Percentiles rank a stretch among this genome's conserved stretches.
Conservation (phyloP, 108 stramenopile species). For the Nitzschia sp. region DNA sequence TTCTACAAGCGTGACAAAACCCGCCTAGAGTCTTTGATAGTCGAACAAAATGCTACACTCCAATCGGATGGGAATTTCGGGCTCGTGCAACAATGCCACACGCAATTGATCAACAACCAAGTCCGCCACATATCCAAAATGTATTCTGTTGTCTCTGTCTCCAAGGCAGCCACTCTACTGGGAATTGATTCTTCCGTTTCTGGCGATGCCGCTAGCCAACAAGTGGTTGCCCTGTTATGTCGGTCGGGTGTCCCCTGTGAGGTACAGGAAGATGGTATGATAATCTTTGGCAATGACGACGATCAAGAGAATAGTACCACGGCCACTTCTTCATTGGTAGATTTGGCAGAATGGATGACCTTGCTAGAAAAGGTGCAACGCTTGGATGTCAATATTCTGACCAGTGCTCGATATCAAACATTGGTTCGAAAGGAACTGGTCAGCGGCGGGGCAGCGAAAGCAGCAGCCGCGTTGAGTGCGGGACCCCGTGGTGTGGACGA, state of each 20-base stretch:
- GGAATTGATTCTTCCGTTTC: neutral
- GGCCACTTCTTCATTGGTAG: neutral
- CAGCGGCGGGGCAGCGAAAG: neutral
- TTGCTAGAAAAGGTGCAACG: conserved; percentile 51
- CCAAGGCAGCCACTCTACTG: conserved; percentile 23
- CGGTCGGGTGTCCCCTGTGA: conserved; percentile 15
- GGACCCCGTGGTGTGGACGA: conserved; percentile 33
- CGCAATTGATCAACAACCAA: conserved; percentile 28
- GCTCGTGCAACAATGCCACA: conserved; percentile 26
- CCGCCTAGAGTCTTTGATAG: neutral
- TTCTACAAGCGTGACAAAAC: conserved; percentile 21
- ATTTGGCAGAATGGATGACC: conserved; percentile 29
- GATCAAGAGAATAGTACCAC: neutral
- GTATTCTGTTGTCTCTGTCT: conserved; percentile 33
- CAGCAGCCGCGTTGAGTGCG: neutral
- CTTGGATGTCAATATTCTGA: conserved; percentile 55
- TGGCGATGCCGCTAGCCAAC: conserved; percentile 1
- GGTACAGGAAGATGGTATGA: conserved; percentile 24
- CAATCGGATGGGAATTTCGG: conserved; percentile 33
- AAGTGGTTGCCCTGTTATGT: conserved; percentile 14
- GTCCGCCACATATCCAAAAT: conserved; percentile 26
- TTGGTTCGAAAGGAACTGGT: conserved; percentile 28
- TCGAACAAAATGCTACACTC: neutral
- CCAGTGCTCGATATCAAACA: conserved; percentile 44
- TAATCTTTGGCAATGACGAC: conserved; percentile 10